These are phyloP conservation scores for Serendipita indica DNA, from an alignment of 768 basidiomycete genomes.

Conservation along the genomic window DNA sequence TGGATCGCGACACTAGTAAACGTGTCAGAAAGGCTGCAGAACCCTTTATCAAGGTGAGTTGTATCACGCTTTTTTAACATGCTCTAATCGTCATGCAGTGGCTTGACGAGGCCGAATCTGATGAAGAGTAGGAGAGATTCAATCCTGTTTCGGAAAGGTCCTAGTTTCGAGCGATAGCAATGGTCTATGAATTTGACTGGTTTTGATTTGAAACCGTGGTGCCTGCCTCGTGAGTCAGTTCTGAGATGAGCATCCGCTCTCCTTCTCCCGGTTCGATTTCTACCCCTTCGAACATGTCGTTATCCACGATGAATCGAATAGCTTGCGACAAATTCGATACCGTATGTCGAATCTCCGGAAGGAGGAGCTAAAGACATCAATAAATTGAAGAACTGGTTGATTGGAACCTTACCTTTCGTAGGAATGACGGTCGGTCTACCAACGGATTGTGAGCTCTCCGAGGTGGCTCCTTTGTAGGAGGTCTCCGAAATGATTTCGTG, in stretches of 20 bases:
- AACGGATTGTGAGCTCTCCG: conserved; percentile 48
- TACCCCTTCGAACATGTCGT: conserved; percentile 69
- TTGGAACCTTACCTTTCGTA: conserved; percentile 51
- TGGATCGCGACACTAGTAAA: conserved; percentile 89
- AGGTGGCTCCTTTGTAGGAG: conserved; percentile 30
- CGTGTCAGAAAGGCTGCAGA: conserved; percentile 90
- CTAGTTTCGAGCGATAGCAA: too few species aligned
- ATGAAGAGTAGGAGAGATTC: conserved; percentile 31
- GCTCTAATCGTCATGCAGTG: conserved; percentile 32
- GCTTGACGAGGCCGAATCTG: conserved; percentile 80
- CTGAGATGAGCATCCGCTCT: conserved; percentile 44
- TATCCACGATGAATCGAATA: conserved; percentile 77
- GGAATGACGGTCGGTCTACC: conserved; percentile 47
- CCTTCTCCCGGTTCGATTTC: conserved; percentile 72
- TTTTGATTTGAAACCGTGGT: not conserved
- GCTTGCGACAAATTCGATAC: conserved; percentile 88
- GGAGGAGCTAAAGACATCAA: conserved; percentile 41
- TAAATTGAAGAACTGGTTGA: not conserved
- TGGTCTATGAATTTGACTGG: not conserved
- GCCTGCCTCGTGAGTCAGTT: too few species aligned
- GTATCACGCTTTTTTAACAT: not conserved
- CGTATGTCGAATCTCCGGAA: conserved; percentile 76
- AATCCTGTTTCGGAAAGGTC: too few species aligned
- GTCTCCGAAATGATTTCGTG: conserved; percentile 17
- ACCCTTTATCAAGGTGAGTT: conserved; percentile 75